Evolutionary conservation across 2,329 filamentous ascomycete species (phyloP).

Genomic region (Plenodomus lindquistii): DNA sequence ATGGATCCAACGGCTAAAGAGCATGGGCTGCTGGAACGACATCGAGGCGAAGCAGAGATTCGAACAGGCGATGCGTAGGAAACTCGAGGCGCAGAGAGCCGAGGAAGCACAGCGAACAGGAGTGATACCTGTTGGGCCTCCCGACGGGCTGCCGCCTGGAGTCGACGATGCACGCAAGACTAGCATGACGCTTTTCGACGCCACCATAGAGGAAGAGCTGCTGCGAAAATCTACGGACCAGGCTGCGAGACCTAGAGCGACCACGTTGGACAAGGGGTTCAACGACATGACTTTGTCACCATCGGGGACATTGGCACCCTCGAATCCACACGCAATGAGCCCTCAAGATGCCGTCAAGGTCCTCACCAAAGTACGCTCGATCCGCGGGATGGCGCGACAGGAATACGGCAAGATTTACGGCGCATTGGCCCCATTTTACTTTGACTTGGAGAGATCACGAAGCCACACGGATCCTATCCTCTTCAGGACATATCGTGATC

Average conservation of each 20-base stretch:
- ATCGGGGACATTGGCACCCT: slow-evolving; percentile 38
- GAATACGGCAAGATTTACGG: slow-evolving; percentile 91
- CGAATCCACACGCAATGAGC: slow-evolving; percentile 48
- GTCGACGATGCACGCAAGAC: slow-evolving; percentile 37
- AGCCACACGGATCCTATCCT: slow-evolving; percentile 79
- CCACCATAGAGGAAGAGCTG: slow-evolving; percentile 66
- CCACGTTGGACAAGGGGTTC: slow-evolving; percentile 69
- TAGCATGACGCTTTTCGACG: slow-evolving; percentile 73
- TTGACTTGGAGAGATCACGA: slow-evolving; percentile 72
- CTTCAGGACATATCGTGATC: slow-evolving; percentile 84
- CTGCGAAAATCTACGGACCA: slow-evolving; percentile 49
- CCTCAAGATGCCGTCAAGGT: slow-evolving; percentile 69
- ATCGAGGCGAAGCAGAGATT: slow-evolving; percentile 77
- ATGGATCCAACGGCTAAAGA: slow-evolving; percentile 85
- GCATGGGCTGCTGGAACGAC: slow-evolving; percentile 93
- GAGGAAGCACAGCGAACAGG: slow-evolving; percentile 47
- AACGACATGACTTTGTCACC: slow-evolving; percentile 68
- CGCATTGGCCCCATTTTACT: slow-evolving; percentile 86
- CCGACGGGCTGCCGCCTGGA: slow-evolving; percentile 44
- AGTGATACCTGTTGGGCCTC: slow-evolving; percentile 34
- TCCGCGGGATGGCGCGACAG: slow-evolving; percentile 81
- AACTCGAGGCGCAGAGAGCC: slow-evolving; percentile 60
- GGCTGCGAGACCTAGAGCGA: slow-evolving; percentile 27
- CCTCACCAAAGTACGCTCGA: slow-evolving; percentile 72
- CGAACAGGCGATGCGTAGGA: slow-evolving; percentile 66